Percentiles rank a stretch among this genome's conserved stretches.
Conservation (phyloP, 192 early-diverging fungal species). For the Dispira simplex region DNA sequence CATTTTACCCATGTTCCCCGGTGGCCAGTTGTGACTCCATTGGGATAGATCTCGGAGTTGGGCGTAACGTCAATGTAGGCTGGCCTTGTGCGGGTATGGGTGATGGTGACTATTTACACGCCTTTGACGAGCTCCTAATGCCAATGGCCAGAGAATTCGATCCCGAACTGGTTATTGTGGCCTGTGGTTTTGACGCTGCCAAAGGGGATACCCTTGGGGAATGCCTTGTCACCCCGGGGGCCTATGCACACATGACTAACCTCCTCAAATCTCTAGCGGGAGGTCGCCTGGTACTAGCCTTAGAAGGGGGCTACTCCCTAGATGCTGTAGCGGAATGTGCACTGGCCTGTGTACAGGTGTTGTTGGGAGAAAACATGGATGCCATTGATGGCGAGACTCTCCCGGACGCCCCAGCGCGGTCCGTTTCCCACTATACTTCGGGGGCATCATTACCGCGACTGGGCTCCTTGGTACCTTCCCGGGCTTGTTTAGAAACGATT, state of each 20-base stretch:
- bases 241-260: conserved; percentile 79
- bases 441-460: conserved; percentile 3
- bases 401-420: conserved; percentile 15
- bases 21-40: conserved; percentile 36
- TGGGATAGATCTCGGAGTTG: conserved; percentile 38
- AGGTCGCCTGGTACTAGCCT: conserved; percentile 57
- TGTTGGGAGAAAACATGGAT: conserved; percentile 42
- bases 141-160: conserved; percentile 70
- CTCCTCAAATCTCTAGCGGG: conserved; percentile 52
- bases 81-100: conserved; percentile 60
- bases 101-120: conserved; percentile 80
- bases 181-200: conserved; percentile 86
- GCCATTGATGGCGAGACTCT: conserved; percentile 11
- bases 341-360: conserved; percentile 51
- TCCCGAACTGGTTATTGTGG: conserved; percentile 73
- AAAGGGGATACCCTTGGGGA: conserved; percentile 66
- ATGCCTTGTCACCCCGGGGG: conserved; percentile 60
- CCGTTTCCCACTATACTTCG: background rate
- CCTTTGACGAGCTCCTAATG: conserved; percentile 61
- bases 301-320: conserved; percentile 86
- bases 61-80: conserved; percentile 77
- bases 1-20: conserved; percentile 58
- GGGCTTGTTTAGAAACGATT: conserved; percentile 2
- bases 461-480: background rate
- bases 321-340: conserved; percentile 58